Conservation (phyloP, 345 rosid genomes). For the Gossypium mustelinum region DNA sequence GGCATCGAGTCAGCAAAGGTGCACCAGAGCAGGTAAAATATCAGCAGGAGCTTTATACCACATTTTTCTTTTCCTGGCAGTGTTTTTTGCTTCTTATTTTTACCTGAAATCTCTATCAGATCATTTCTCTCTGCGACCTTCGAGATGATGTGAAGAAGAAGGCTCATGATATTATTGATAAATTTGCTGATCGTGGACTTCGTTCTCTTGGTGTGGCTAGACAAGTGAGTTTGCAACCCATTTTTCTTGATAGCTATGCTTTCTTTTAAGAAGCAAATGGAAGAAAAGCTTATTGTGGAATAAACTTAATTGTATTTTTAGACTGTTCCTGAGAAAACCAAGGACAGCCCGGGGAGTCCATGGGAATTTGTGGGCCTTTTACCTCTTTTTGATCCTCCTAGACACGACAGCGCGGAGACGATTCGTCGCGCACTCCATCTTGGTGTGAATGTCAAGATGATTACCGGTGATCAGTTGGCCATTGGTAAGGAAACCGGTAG, state of each 20-base stretch:
- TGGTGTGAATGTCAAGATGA: constrained; percentile 79
- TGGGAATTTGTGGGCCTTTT: constrained; percentile 71
- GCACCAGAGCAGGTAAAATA: constrained; percentile 63
- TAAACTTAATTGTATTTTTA: constrained; percentile 11
- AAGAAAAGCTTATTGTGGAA: background rate
- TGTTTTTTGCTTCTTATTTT: background rate
- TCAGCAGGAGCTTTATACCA: background rate
- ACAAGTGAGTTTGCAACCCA: constrained; percentile 34
- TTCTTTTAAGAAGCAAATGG: background rate
- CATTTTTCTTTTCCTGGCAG: background rate
- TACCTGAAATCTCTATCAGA: constrained; percentile 25
- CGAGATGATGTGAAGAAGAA: constrained; percentile 41
- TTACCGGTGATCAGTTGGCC: constrained; percentile 71
- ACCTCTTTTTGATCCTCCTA: constrained; percentile 79
- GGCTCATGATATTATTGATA: constrained; percentile 57
- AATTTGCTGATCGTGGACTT: constrained; percentile 72
- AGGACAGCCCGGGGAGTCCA: constrained; percentile 56
- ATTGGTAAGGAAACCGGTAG: constrained; percentile 75
- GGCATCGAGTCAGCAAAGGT: constrained; percentile 72
- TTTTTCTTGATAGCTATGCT: background rate
- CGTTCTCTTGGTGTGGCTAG: constrained; percentile 56
- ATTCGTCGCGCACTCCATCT: constrained; percentile 60
- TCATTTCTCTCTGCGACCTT: constrained; percentile 51
- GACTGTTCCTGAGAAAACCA: constrained; percentile 49
- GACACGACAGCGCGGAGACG: constrained; percentile 82